phyloP scores from a whole-genome alignment of 2,329 filamentous ascomycete species.

The Neofusicoccum sp. region DNA sequence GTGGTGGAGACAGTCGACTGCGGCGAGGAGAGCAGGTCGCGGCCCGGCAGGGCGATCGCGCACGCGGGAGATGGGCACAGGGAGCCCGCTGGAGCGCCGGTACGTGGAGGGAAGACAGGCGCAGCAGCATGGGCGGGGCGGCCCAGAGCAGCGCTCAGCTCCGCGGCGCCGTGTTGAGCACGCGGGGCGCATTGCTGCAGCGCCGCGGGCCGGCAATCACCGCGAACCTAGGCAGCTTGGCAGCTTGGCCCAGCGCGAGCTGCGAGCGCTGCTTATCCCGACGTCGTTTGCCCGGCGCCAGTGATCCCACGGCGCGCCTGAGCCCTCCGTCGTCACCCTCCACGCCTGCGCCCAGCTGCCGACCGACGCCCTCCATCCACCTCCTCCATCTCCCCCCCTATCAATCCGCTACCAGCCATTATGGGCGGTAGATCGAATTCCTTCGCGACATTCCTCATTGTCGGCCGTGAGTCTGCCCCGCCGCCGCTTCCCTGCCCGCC shows the following conservation, averaged over 20 bases:
- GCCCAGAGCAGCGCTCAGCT: too few species aligned
- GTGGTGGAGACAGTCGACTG: not conserved
- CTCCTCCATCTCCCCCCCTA: not conserved
- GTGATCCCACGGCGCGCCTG: not conserved
- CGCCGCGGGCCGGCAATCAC: not conserved
- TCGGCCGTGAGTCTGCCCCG: slow-evolving; percentile 72
- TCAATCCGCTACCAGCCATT: not conserved
- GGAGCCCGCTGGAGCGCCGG: not conserved
- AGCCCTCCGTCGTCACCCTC: not conserved
- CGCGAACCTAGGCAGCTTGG: not conserved
- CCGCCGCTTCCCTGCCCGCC: slow-evolving; percentile 20
- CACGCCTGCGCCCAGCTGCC: not conserved
- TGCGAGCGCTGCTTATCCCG: slow-evolving; percentile 10
- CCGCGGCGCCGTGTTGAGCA: not conserved
- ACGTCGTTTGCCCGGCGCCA: slow-evolving; percentile 7
- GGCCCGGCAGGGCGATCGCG: not conserved
- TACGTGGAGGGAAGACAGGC: too few species aligned
- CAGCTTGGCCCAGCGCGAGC: not conserved
- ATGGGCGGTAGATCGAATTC: slow-evolving; percentile 49
- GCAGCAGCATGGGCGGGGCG: too few species aligned
- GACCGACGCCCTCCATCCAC: not conserved
- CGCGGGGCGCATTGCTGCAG: not conserved
- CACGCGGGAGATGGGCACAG: slow-evolving; percentile 14
- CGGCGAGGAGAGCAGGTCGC: not conserved
- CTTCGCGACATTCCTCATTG: slow-evolving; percentile 96